These are phyloP conservation scores for Aspergillus fijiensis DNA, from an alignment of 2,329 filamentous ascomycete genomes.

Conservation along the genomic window DNA sequence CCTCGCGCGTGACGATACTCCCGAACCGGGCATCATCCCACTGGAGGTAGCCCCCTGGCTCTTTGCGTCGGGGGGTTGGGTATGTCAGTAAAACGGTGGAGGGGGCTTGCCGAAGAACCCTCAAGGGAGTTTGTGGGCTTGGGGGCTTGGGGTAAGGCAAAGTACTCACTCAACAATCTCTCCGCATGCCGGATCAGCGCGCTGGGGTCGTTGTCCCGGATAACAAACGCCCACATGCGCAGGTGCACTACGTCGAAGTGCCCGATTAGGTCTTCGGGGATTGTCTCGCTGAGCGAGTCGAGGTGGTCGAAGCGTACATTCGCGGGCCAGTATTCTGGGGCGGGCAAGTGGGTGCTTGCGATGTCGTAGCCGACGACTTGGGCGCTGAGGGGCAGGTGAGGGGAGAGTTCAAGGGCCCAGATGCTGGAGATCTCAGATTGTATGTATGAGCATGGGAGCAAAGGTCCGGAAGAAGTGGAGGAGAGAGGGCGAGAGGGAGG, in stretches of 20 bases:
- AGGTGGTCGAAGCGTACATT: constrained; percentile 17
- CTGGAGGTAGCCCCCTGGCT: constrained; percentile 2
- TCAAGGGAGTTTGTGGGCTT: no score
- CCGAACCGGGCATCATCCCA: neutral
- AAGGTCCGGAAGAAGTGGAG: no score
- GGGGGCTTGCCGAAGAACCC: no score
- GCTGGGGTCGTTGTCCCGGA: constrained; percentile 8
- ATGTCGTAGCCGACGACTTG: constrained; percentile 22
- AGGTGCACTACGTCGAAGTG: constrained; percentile 25
- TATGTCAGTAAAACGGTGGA: no score
- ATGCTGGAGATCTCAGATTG: constrained; percentile 6
- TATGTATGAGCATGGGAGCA: no score
- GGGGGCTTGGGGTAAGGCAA: no score
- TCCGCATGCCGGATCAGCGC: constrained; percentile 14
- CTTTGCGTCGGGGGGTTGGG: neutral
- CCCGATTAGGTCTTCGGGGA: constrained; percentile 6
- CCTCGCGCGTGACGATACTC: no score
- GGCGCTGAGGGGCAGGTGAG: constrained; percentile 10
- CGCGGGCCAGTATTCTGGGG: constrained; percentile 7
- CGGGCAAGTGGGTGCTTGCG: constrained; percentile 16
- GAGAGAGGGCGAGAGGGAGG: no score
- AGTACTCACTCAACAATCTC: constrained; percentile 11
- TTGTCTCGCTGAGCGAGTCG: constrained; percentile 13
- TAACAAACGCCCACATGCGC: constrained; percentile 15
- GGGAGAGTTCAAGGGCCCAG: constrained; percentile 16